Evolutionary conservation across 495 filamentous ascomycete species (phyloP), one percentile per base, ranked within the genome.

Genomic region (Sphaerosporella brunnea): DNA sequence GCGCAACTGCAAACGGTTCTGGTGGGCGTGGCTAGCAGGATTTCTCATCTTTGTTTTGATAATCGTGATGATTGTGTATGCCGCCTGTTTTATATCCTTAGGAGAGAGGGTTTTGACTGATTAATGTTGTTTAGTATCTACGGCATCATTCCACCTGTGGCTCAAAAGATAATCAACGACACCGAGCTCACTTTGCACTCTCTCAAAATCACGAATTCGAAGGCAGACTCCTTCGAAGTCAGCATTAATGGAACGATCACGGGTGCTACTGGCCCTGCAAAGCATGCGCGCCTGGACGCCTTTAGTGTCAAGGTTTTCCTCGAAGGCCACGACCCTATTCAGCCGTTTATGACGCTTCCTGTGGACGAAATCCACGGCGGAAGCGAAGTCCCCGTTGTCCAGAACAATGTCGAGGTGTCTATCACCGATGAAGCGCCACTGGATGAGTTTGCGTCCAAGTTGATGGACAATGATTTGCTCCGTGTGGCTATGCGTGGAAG

Each of bases 111-210:
- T n/a, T n/a, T n/a, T n/a, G n/a, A n/a, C n/a, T n/a, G n/a, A n/a
- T n/a, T n/a, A n/a, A n/a, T n/a, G n/a, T n/a, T n/a, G n/a, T n/a
- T n/a, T 23, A 61, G 58, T 30, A 49, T 61, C 25, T 61, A 42
- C 34, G 58, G 49, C 21, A 53, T 60, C 26, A 49, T 61, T 19
- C 58, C 58, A 3, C 39, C 52, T 18, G 48, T 61, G 23, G 45
- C 50, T 15, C 58, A 61, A 21, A 60, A 61, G 20, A 32, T 47
- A 23, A 39, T 61, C 20, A 32, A 61, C 25, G 48, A 60, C 36
- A 60, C 58, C 8, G 32, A 43, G 11, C 16, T 61, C 13, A 51
- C 41, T 7, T 23, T 61, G 9, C 46, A 61, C 41, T 53, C 53
- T 3, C 38, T 61, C 23, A 43, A 44, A 24, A 61, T 61, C 20